Evolutionary conservation across 768 basidiomycete genomes (phyloP).

Genomic region (Cyathus striatus): DNA sequence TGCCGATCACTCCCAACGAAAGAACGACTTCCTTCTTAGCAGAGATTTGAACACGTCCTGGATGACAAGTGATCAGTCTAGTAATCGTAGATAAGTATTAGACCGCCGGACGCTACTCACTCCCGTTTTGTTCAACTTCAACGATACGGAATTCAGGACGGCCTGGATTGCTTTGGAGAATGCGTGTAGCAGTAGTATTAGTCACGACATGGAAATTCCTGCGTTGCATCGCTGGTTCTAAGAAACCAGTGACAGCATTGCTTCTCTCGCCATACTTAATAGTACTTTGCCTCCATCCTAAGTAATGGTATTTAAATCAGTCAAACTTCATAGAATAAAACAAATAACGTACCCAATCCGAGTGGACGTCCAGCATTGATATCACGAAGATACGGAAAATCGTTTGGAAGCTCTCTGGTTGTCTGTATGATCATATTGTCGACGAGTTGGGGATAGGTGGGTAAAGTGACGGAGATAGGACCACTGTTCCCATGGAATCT

Average conservation of each 20-base stretch:
- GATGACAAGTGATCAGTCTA: not conserved
- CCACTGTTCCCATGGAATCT: constrained; percentile 20
- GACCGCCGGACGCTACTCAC: not conserved
- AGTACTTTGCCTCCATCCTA: constrained; percentile 19
- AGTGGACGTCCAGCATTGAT: constrained; percentile 25
- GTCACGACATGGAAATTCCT: constrained; percentile 62
- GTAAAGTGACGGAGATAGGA: constrained; percentile 17
- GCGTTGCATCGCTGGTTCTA: constrained; percentile 29
- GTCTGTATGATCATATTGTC: constrained; percentile 20
- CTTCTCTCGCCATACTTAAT: constrained; percentile 10
- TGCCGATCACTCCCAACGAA: constrained; percentile 23
- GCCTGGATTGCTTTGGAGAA: constrained; percentile 45
- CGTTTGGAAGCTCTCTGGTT: constrained; percentile 13
- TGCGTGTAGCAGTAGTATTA: constrained; percentile 54
- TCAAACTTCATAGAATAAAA: not conserved
- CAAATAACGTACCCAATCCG: constrained; percentile 21
- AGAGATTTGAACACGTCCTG: constrained; percentile 3
- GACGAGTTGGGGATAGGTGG: constrained; percentile 14
- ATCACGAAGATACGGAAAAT: constrained; percentile 33
- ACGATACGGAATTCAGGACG: not conserved
- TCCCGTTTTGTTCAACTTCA: not conserved
- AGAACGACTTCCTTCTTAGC: constrained; percentile 25
- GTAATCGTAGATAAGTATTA: not conserved
- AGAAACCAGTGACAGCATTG: constrained; percentile 19
- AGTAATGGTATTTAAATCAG: too few species aligned